These are phyloP conservation scores for Blepharisma stoltei DNA, from an alignment of 73 alveolate species.

Conservation along the genomic window DNA sequence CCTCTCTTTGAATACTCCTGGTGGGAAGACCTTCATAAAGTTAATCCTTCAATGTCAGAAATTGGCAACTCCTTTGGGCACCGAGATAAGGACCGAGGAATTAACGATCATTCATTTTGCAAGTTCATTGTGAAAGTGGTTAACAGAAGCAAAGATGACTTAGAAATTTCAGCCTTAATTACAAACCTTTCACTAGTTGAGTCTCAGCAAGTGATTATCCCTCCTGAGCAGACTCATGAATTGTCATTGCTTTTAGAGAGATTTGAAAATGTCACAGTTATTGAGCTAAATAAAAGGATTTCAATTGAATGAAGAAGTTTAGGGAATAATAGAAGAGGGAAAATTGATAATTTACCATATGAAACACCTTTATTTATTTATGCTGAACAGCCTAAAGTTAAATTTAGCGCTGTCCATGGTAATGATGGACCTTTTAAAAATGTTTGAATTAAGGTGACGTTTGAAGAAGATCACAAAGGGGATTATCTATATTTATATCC, in stretches of 20 bases:
- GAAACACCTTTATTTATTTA: not conserved
- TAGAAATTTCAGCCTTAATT: not conserved
- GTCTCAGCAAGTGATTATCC: not conserved
- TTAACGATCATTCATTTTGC: not conserved
- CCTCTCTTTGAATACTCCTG: conserved; percentile 20
- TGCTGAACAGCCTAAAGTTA: not conserved
- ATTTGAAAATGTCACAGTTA: not conserved
- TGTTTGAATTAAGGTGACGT: not conserved
- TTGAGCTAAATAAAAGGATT: not conserved
- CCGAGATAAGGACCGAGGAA: not conserved
- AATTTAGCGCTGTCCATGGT: not conserved
- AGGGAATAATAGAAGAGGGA: conserved; percentile 22
- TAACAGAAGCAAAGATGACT: conserved; percentile 8
- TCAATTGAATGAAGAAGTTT: not conserved
- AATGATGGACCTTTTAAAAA: not conserved
- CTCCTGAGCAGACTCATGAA: not conserved
- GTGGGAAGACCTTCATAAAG: not conserved
- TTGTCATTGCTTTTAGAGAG: not conserved
- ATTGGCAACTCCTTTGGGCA: not conserved
- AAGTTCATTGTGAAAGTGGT: not conserved
- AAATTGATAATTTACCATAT: not conserved
- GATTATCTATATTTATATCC: conserved; percentile 1
- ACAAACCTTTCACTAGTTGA: not conserved
- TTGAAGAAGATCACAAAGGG: not conserved
- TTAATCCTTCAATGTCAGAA: conserved; percentile 30